These are phyloP conservation scores for Talaromyces islandicus DNA, from an alignment of 2,329 filamentous ascomycete genomes.

Conservation along the genomic window DNA sequence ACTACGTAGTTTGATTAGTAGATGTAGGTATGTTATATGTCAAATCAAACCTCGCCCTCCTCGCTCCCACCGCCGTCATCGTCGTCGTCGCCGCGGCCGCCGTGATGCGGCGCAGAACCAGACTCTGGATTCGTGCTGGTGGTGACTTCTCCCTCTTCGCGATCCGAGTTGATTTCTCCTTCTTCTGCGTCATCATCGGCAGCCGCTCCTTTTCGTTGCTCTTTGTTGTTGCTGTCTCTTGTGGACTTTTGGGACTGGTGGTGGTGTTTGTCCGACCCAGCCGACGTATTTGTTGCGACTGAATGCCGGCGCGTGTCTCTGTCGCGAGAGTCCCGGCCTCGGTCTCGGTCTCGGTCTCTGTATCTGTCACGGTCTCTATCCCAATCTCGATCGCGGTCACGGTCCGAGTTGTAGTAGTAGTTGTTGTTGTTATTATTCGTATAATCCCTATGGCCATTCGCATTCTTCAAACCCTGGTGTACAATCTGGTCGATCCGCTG, in stretches of 20 bases:
- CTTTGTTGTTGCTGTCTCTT: background rate
- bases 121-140: background rate
- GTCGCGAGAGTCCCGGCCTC: slow-evolving; percentile 5
- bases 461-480: slow-evolving; percentile 16
- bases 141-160: slow-evolving; percentile 7
- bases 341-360: slow-evolving; percentile 2
- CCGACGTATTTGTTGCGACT: background rate
- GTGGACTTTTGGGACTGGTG: background rate
- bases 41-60: slow-evolving; percentile 35
- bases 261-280: background rate
- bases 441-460: background rate
- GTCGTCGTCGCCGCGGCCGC: no score
- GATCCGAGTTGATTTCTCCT: slow-evolving; percentile 1
- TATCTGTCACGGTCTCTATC: slow-evolving; percentile 4
- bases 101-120: background rate
- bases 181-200: slow-evolving; percentile 7
- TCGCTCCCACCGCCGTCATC: slow-evolving; percentile 33
- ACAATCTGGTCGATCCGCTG: slow-evolving; percentile 33
- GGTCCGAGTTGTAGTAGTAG: slow-evolving; percentile 2
- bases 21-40: background rate
- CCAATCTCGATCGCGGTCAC: slow-evolving; percentile 15
- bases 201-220: slow-evolving; percentile 5
- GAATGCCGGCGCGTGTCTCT: background rate
- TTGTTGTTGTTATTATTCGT: slow-evolving; percentile 10
- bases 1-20: no score